Evolutionary conservation across 2,329 filamentous ascomycete species (phyloP).

Genomic region (Clonostachys sp.): DNA sequence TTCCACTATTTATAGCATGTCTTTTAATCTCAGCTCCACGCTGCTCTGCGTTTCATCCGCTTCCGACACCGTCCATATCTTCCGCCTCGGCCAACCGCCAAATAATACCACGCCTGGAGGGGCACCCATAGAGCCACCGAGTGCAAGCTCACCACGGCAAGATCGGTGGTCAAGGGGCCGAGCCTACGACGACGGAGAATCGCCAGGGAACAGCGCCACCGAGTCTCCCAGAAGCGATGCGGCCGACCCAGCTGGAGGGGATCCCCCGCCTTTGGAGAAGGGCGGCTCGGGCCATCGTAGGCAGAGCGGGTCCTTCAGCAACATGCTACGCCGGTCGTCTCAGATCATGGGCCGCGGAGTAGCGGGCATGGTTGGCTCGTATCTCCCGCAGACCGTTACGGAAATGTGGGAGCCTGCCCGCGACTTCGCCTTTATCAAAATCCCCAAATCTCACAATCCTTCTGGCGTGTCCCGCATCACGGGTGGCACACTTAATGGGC

Average conservation of each 20-base stretch:
- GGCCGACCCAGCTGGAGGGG: background rate
- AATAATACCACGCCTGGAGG: constrained; percentile 26
- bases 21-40: constrained; percentile 92
- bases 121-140: constrained; percentile 28
- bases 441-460: constrained; percentile 56
- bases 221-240: constrained; percentile 43
- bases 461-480: constrained; percentile 5
- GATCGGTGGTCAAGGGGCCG: constrained; percentile 50
- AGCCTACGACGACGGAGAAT: constrained; percentile 42
- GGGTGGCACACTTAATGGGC: background rate
- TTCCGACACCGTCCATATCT: constrained; percentile 95
- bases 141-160: constrained; percentile 15
- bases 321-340: constrained; percentile 88
- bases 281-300: constrained; percentile 28
- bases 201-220: constrained; percentile 36
- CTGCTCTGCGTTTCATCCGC: constrained; percentile 93
- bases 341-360: constrained; percentile 89
- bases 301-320: constrained; percentile 76
- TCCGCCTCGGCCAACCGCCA: constrained; percentile 63
- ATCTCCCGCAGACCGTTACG: constrained; percentile 87
- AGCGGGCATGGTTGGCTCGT: constrained; percentile 84
- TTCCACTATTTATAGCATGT: constrained; percentile 96
- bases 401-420: constrained; percentile 96
- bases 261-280: background rate
- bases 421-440: constrained; percentile 95